Conservation (phyloP, 2,329 filamentous ascomycete species). For the Phialophora verrucosa region DNA sequence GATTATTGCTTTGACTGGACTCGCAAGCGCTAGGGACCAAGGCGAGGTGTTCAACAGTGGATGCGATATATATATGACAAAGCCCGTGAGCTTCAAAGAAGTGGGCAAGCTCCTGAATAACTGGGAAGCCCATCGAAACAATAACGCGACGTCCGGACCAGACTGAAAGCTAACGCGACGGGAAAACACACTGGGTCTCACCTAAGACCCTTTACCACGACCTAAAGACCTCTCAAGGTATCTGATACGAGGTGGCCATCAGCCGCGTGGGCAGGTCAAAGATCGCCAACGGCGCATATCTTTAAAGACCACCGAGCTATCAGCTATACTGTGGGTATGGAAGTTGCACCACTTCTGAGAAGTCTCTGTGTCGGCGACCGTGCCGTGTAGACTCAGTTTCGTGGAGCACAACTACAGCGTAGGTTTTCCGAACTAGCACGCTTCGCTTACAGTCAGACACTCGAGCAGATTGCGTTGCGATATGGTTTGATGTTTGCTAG, state of each 20-base stretch:
- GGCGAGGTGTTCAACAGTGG: slow-evolving; percentile 45
- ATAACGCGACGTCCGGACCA: background rate
- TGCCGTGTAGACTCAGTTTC: background rate
- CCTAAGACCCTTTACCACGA: background rate
- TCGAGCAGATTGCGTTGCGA: background rate
- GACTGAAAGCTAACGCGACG: background rate
- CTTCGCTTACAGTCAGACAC: too few species aligned
- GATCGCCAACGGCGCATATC: background rate
- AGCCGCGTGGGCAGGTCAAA: background rate
- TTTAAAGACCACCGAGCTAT: background rate
- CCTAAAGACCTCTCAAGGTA: background rate
- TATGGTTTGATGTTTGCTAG: background rate
- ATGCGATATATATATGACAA: slow-evolving; percentile 47
- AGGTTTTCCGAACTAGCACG: too few species aligned
- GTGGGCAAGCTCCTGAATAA: slow-evolving; percentile 46
- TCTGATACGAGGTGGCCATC: background rate
- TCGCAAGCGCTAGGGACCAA: slow-evolving; percentile 44
- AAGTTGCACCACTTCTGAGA: background rate
- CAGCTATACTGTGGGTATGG: background rate
- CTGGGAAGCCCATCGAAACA: slow-evolving; percentile 30
- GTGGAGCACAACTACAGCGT: background rate
- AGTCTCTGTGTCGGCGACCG: background rate
- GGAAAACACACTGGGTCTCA: background rate
- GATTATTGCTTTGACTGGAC: slow-evolving; percentile 47
- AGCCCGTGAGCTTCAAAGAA: slow-evolving; percentile 47